Conservation (phyloP, 2,329 filamentous ascomycete genomes). For the Erysiphe neolycopersici region DNA sequence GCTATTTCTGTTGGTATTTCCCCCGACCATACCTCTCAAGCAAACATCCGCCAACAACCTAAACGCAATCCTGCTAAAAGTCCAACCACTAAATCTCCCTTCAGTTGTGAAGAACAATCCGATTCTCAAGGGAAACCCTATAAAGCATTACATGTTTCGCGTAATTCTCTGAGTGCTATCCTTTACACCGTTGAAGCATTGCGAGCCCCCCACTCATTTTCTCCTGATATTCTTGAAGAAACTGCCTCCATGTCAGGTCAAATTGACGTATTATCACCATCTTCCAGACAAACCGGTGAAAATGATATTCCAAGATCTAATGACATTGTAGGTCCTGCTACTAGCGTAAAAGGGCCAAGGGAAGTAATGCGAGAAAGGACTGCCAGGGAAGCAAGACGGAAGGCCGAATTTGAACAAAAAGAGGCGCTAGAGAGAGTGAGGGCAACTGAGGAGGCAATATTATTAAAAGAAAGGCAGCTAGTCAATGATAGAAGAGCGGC, state of each 20-base stretch:
- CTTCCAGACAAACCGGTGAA: conserved; percentile 23
- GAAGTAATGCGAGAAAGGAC: conserved; percentile 77
- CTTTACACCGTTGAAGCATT: conserved; percentile 78
- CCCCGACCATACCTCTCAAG: conserved; percentile 4
- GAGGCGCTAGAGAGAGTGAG: conserved; percentile 19
- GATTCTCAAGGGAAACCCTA: conserved; percentile 17
- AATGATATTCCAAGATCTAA: conserved; percentile 24
- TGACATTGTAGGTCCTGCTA: conserved; percentile 22
- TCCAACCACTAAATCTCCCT: conserved; percentile 8
- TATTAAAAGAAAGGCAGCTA: conserved; percentile 25
- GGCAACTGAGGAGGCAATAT: conserved; percentile 27
- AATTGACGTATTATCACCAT: conserved; percentile 15
- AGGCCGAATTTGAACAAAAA: conserved; percentile 25
- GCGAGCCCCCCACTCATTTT: conserved; percentile 58
- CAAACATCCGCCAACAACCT: conserved; percentile 4
- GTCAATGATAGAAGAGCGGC: conserved; percentile 31
- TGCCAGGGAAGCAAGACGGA: conserved; percentile 45
- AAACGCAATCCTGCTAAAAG: conserved; percentile 6
- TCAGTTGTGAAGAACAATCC: conserved; percentile 4
- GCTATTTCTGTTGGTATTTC: conserved; percentile 13
- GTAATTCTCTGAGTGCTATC: conserved; percentile 66
- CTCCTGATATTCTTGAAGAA: conserved; percentile 62
- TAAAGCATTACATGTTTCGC: conserved; percentile 40
- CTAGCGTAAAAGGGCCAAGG: conserved; percentile 49
- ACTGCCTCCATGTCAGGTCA: conserved; percentile 82